A percentile compares a stretch with the other conserved stretches of the same genome.
These are phyloP conservation scores for Phlegmacium glaucopus DNA, from an alignment of 768 basidiomycete species.

Conservation along the genomic window DNA sequence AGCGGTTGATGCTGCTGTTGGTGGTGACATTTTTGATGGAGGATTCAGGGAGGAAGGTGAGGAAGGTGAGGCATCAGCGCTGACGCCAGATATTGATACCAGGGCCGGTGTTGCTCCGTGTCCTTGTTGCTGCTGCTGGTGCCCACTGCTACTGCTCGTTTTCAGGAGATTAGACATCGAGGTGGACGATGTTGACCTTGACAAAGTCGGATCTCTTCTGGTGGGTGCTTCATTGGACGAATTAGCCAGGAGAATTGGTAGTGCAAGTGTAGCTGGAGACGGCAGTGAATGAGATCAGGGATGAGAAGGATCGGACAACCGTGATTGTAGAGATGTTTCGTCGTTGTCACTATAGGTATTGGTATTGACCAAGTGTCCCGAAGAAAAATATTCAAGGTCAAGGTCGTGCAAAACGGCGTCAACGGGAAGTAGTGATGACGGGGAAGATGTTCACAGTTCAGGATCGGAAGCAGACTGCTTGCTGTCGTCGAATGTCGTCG, in stretches of 20 bases:
- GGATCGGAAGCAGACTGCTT: constrained; percentile 2
- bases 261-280: too few species aligned
- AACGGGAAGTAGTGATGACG: not conserved
- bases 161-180: not conserved
- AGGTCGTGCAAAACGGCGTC: too few species aligned
- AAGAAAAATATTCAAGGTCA: too few species aligned
- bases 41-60: not conserved
- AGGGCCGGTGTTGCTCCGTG: not conserved
- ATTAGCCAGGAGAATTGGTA: too few species aligned
- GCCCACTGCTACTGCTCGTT: not conserved
- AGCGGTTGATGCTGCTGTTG: not conserved
- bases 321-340: too few species aligned
- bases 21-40: not conserved
- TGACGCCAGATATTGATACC: not conserved
- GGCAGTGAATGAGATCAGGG: too few species aligned
- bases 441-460: not conserved
- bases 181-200: not conserved
- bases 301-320: too few species aligned
- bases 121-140: not conserved
- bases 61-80: not conserved
- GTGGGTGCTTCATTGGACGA: too few species aligned
- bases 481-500: constrained; percentile 9
- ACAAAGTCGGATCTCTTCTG: too few species aligned
- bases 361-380: too few species aligned
- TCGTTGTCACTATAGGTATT: too few species aligned